Evolutionary conservation across 2,329 filamentous ascomycete species (phyloP), one percentile per base, ranked within the genome.

Genomic region (Pyrenophora seminiperda): DNA sequence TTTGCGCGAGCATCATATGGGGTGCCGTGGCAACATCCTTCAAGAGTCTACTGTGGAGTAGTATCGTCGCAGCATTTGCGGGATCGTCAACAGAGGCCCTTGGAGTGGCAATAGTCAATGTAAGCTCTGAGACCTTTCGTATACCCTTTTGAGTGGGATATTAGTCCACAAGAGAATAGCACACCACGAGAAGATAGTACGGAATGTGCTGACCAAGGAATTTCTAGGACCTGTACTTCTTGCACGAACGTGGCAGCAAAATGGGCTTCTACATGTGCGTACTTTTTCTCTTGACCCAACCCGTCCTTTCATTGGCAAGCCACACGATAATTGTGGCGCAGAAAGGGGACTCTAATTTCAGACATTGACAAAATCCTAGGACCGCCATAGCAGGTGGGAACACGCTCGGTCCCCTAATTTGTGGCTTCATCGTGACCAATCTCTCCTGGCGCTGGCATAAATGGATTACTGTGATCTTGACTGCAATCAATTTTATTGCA

Each of bases 1-100:
- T 79, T 27, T 74, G 74, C 24, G 58, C 70, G 5, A 73, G 70
- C 36, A 79, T 75, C 40, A 73, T 81, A 9, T 81, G 77, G 78
- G 76, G 77, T 33, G 77, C 76, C 1, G 37, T 69, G 13, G 74
- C 77, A 1, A 41, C 56, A 18, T 71, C 68, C 5, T 79, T 79
- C 57, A 53, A 70, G 22, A 76, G 73, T 41, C 59, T 79, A 40
- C 59, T 79, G 7, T 77, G 76, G 75, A 75, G 72, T 29, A 76
- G 75, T 50, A 75, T 79, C 22, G 59, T 80, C 27, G 75, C 67
- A 1, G 77, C 75, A 0, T 77, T 79, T 56, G 77, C 75, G 0
- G 76, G 75, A 2, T 74, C 71, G 7, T 71, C 76, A 5, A 77
- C 75, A 0, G 77, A 80, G 59, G 75, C 77, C 7, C 53, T 79